These are phyloP conservation scores for Tinospora cordifolia DNA, from an alignment of 164 flowering plant genomes.

Conservation along the genomic window DNA sequence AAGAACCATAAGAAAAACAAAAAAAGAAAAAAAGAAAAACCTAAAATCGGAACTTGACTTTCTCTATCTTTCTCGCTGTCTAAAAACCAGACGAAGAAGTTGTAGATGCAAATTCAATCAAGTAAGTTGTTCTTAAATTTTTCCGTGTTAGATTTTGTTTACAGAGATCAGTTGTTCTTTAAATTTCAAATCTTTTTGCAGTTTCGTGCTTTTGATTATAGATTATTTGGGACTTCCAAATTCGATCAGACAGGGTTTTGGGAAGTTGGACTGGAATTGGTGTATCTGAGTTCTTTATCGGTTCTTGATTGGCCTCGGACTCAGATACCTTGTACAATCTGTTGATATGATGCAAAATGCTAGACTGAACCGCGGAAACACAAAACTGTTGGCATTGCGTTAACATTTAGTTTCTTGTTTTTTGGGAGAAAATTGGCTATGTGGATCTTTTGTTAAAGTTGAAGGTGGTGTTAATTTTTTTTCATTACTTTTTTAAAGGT, in stretches of 20 bases:
- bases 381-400: neutral
- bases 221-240: neutral
- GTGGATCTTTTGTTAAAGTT: neutral
- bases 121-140: neutral
- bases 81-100: neutral
- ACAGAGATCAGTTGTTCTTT: neutral
- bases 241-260: neutral
- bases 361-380: neutral
- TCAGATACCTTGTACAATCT: neutral
- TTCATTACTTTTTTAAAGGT: too few relatives aligned
- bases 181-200: neutral
- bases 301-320: neutral
- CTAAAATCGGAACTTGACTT: too few relatives aligned
- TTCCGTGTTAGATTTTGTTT: neutral
- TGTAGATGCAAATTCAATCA: neutral
- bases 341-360: neutral
- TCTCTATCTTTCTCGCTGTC: neutral
- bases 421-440: neutral
- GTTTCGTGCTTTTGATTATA: neutral
- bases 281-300: neutral
- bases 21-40: neutral
- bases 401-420: neutral
- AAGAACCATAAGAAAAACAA: neutral
- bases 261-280: neutral
- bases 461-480: neutral